These are phyloP conservation scores for Biancaea sappan DNA, from an alignment of 306 rosid species.

Conservation along the genomic window DNA sequence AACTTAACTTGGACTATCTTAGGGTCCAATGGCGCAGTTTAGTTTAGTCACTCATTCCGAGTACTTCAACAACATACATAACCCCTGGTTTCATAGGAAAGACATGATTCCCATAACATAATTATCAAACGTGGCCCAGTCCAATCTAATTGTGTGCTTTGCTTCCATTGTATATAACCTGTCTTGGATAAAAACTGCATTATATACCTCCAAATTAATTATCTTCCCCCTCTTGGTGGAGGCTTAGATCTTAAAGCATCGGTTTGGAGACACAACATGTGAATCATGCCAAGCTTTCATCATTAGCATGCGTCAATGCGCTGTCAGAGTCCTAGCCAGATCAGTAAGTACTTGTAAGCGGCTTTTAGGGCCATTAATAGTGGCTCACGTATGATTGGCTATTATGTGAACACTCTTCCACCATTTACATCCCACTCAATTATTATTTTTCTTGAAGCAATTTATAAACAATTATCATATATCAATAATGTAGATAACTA, in stretches of 20 bases:
- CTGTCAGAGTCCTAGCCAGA: constrained; percentile 38
- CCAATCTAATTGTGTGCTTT: constrained; percentile 22
- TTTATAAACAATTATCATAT: no score
- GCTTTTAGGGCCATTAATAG: constrained; percentile 30
- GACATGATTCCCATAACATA: constrained; percentile 16
- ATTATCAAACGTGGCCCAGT: constrained; percentile 34
- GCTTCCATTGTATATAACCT: constrained; percentile 20
- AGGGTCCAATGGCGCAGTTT: constrained; percentile 26
- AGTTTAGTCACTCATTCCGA: constrained; percentile 17
- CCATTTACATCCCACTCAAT: neutral
- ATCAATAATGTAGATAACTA: no score
- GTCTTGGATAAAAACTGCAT: constrained; percentile 19
- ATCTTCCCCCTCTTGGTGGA: constrained; percentile 13
- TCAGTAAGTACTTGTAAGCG: constrained; percentile 22
- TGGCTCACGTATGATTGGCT: constrained; percentile 27
- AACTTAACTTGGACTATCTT: constrained; percentile 29
- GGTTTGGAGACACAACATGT: constrained; percentile 39
- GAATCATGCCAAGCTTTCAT: constrained; percentile 34
- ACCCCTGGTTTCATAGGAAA: neutral
- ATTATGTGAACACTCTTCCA: neutral
- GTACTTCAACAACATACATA: constrained; percentile 15
- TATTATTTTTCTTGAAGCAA: no score
- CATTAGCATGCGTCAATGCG: constrained; percentile 43
- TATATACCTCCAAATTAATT: constrained; percentile 23
- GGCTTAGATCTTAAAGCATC: neutral